A percentile compares a stretch with the other conserved stretches of the same genome.
These are phyloP conservation scores for Tilletia caries DNA, from an alignment of 1,284 basidiomycete species.

Conservation along the genomic window DNA sequence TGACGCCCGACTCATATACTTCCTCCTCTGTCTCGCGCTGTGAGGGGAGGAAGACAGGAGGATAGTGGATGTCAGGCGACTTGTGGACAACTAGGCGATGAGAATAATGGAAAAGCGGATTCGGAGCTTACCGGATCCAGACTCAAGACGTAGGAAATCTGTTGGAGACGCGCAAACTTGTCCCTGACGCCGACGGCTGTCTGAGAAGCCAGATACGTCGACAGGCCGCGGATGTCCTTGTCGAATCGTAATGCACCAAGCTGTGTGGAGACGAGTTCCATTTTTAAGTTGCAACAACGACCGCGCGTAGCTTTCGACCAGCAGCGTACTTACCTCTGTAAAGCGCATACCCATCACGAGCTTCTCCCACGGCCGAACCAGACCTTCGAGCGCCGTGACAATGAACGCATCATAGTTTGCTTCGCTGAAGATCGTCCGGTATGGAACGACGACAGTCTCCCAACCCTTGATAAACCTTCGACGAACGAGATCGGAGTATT, in stretches of 20 bases:
- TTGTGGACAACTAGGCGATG: too few species aligned
- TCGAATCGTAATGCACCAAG: slow-evolving; percentile 97
- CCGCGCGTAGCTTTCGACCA: too few species aligned
- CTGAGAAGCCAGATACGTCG: slow-evolving; percentile 76
- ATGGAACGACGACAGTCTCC: slow-evolving; percentile 74
- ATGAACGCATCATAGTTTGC: slow-evolving; percentile 82
- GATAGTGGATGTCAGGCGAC: too few species aligned
- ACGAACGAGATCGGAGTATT: slow-evolving; percentile 77
- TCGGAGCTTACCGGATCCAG: slow-evolving; percentile 60
- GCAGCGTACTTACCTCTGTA: slow-evolving; percentile 78
- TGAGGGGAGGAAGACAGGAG: background rate
- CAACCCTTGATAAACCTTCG: slow-evolving; percentile 82
- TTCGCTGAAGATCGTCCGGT: slow-evolving; percentile 67
- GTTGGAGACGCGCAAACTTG: slow-evolving; percentile 84
- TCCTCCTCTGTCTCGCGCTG: slow-evolving; percentile 69
- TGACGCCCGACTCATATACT: slow-evolving; percentile 36
- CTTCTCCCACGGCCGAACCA: slow-evolving; percentile 92
- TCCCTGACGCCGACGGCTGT: slow-evolving; percentile 77
- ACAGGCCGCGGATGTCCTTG: slow-evolving; percentile 80
- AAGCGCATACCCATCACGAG: slow-evolving; percentile 75
- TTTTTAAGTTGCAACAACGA: background rate
- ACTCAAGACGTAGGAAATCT: slow-evolving; percentile 87
- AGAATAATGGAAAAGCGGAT: too few species aligned
- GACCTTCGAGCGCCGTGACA: slow-evolving; percentile 73
- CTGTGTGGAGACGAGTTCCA: too few species aligned